Percentiles rank a stretch among this genome's conserved stretches.
Conservation (phyloP, 179 eudicot species). For the Heliamphora pulchella region DNA sequence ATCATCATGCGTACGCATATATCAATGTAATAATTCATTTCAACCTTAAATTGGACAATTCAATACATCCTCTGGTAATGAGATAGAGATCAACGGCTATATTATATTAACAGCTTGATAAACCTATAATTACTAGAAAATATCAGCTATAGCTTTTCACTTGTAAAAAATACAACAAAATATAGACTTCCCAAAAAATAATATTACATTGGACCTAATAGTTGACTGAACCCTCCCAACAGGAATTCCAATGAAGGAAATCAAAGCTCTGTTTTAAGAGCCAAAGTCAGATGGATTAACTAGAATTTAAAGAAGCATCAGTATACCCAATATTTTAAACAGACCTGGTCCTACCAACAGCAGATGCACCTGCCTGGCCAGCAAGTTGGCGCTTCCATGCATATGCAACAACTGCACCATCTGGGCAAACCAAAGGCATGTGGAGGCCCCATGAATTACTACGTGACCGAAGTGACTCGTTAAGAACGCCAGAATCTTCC, state of each 20-base stretch:
- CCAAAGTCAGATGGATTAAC: neutral
- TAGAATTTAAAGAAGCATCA: neutral
- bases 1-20: neutral
- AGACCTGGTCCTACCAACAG: constrained; percentile 95
- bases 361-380: constrained; percentile 99
- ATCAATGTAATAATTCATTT: neutral
- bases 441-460: constrained; percentile 99
- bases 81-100: neutral
- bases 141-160: neutral
- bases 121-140: neutral
- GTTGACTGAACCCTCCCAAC: neutral
- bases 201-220: neutral
- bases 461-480: constrained; percentile 77
- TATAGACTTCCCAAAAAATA: neutral
- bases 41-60: neutral
- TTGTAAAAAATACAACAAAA: neutral
- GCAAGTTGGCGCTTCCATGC: constrained; percentile 99
- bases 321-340: neutral
- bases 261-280: neutral
- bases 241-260: neutral
- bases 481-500: constrained; percentile 89
- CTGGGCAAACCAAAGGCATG: constrained; percentile 99
- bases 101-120: no score
- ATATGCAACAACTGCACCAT: constrained; percentile 98
- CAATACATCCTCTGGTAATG: neutral